Percentiles rank a stretch among this genome's conserved stretches.
Evolutionary conservation across 2,329 filamentous ascomycete genomes (phyloP).

Genomic region (Eurotiales sp.): DNA sequence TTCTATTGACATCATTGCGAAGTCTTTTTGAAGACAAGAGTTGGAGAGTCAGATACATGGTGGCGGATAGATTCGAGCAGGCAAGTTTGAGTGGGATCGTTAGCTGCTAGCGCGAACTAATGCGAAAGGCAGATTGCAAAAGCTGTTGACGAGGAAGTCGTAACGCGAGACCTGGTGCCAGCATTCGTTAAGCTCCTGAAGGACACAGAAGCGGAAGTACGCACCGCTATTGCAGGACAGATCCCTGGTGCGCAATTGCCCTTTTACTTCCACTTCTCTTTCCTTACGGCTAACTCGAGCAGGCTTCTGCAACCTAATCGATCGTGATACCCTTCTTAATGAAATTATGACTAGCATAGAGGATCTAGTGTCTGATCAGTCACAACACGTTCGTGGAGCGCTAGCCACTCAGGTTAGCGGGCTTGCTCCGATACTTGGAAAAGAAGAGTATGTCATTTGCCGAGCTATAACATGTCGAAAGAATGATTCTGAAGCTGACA

Average conservation of each 20-base stretch:
- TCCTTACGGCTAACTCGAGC: constrained; percentile 21
- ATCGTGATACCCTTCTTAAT: constrained; percentile 80
- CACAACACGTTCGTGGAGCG: constrained; percentile 93
- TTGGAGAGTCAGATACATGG: constrained; percentile 99
- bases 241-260: constrained; percentile 64
- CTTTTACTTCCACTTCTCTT: background rate
- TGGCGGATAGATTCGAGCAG: constrained; percentile 97
- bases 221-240: constrained; percentile 93
- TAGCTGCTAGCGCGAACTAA: background rate
- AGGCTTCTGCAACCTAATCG: constrained; percentile 90
- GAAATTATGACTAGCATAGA: constrained; percentile 97
- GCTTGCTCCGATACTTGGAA: constrained; percentile 91
- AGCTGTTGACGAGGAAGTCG: constrained; percentile 94
- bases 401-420: constrained; percentile 96
- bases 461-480: background rate
- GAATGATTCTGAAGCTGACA: constrained; percentile 2
- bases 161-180: constrained; percentile 88
- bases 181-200: constrained; percentile 97
- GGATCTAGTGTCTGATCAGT: constrained; percentile 91
- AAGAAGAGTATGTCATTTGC: constrained; percentile 72
- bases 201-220: constrained; percentile 95
- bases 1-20: constrained; percentile 82
- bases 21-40: constrained; percentile 98
- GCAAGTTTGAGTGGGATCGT: constrained; percentile 30
- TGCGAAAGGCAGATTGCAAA: constrained; percentile 74